These are phyloP conservation scores for Phytopythium ostracodes DNA, from an alignment of 352 stramenopile genomes.

Conservation along the genomic window DNA sequence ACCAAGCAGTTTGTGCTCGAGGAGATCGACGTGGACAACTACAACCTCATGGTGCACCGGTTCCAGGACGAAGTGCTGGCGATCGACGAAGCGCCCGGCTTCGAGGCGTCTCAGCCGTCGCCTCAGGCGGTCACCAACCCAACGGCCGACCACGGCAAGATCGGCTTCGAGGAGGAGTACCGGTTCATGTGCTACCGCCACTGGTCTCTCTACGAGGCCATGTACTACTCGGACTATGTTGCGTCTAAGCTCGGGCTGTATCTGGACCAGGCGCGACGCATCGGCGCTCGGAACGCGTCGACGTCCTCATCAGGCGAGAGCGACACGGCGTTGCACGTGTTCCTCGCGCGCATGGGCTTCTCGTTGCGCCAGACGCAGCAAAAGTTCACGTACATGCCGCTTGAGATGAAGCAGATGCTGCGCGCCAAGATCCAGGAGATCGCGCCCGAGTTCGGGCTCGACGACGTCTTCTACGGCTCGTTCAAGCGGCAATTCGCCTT, in stretches of 20 bases:
- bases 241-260: slow-evolving; percentile 85
- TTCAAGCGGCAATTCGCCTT: slow-evolving; percentile 95
- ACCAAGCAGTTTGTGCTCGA: slow-evolving; percentile 95
- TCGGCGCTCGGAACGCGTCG: slow-evolving; percentile 55
- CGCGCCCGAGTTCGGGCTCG: slow-evolving; percentile 92
- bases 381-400: slow-evolving; percentile 95
- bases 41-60: slow-evolving; percentile 84
- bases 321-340: slow-evolving; percentile 85
- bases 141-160: slow-evolving; percentile 75
- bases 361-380: slow-evolving; percentile 94
- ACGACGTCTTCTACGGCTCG: slow-evolving; percentile 95
- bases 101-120: slow-evolving; percentile 3
- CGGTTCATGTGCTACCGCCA: slow-evolving; percentile 97
- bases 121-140: slow-evolving; percentile 26
- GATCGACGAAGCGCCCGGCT: slow-evolving; percentile 28
- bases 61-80: slow-evolving; percentile 92
- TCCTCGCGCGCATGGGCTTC: slow-evolving; percentile 97
- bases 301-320: slow-evolving; percentile 30
- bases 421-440: slow-evolving; percentile 91
- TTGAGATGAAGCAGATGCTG: slow-evolving; percentile 90
- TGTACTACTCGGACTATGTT: slow-evolving; percentile 96
- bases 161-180: slow-evolving; percentile 91
- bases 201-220: slow-evolving; percentile 93
- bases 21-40: slow-evolving; percentile 92
- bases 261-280: slow-evolving; percentile 53